A percentile compares a stretch with the other conserved stretches of the same genome.
Evolutionary conservation across 1,139 yeast genomes (phyloP).

Genomic region (Yamadazyma atlantica): DNA sequence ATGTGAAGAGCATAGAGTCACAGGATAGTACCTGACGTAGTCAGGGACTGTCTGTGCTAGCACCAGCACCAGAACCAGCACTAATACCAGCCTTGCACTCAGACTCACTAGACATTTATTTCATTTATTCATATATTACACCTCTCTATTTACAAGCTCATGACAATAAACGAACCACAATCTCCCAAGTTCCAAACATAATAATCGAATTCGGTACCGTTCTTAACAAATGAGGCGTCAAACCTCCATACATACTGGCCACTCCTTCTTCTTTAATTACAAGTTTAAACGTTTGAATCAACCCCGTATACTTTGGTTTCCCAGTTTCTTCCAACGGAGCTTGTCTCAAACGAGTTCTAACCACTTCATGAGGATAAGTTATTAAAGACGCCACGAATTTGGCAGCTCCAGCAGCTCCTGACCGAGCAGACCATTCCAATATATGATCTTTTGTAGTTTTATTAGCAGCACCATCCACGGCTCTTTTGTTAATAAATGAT

Average conservation of each 20-base stretch:
- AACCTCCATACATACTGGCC: constrained; percentile 92
- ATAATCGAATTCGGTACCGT: constrained; percentile 98
- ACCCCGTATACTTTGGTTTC: constrained; percentile 82
- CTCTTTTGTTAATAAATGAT: constrained; percentile 58
- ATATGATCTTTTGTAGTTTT: constrained; percentile 63
- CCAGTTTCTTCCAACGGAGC: constrained; percentile 80
- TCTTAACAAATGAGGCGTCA: constrained; percentile 93
- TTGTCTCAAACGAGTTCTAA: constrained; percentile 92
- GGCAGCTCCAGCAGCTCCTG: constrained; percentile 98
- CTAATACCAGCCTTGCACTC: no score
- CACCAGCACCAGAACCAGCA: no score
- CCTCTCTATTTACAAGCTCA: constrained; percentile 14
- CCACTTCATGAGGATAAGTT: constrained; percentile 97
- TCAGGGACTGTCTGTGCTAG: no score
- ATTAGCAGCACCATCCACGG: constrained; percentile 38
- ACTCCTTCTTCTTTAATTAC: constrained; percentile 90
- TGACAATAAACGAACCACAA: constrained; percentile 72
- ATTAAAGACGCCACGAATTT: constrained; percentile 88
- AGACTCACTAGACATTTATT: no score
- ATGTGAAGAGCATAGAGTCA: constrained; percentile 8
- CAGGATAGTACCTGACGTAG: no score
- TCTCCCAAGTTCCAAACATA: constrained; percentile 99
- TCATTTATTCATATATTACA: no score
- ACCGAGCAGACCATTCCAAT: constrained; percentile 90
- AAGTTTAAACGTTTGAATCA: constrained; percentile 80